These are phyloP conservation scores for Penicillium sp. DNA, from an alignment of 2,329 filamentous ascomycete genomes.

Conservation along the genomic window DNA sequence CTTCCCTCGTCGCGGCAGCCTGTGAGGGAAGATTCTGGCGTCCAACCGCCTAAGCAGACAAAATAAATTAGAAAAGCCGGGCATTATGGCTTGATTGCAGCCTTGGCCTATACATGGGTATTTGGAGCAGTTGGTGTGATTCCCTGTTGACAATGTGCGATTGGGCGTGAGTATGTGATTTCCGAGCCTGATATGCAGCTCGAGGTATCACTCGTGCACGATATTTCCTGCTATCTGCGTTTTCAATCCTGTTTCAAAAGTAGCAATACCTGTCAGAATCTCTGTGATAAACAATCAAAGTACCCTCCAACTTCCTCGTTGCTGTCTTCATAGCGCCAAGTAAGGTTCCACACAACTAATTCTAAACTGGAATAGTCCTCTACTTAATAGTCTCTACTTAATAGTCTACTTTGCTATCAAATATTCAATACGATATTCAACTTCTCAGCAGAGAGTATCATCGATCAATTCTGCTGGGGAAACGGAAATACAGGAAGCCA, in stretches of 20 bases:
- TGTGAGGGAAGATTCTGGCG: background rate
- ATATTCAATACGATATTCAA: background rate
- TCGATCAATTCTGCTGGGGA: slow-evolving; percentile 13
- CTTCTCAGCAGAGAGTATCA: background rate
- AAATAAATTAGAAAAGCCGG: background rate
- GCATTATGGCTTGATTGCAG: background rate
- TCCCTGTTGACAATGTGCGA: background rate
- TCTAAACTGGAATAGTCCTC: no score
- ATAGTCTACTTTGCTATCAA: background rate
- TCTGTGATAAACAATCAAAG: background rate
- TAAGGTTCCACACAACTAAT: background rate
- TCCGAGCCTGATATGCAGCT: background rate
- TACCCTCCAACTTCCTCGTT: background rate
- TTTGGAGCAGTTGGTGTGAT: background rate
- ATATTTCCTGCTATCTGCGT: background rate
- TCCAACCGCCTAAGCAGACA: background rate
- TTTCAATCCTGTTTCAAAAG: background rate
- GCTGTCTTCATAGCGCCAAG: background rate
- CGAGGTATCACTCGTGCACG: background rate
- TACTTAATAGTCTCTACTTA: background rate
- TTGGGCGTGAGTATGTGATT: background rate
- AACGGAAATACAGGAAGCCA: slow-evolving; percentile 25
- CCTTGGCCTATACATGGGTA: background rate
- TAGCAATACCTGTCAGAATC: background rate
- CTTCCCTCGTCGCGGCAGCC: slow-evolving; percentile 65